Evolutionary conservation across 1,139 yeast genomes (phyloP).

Genomic region (Suhomyces kunorum): DNA sequence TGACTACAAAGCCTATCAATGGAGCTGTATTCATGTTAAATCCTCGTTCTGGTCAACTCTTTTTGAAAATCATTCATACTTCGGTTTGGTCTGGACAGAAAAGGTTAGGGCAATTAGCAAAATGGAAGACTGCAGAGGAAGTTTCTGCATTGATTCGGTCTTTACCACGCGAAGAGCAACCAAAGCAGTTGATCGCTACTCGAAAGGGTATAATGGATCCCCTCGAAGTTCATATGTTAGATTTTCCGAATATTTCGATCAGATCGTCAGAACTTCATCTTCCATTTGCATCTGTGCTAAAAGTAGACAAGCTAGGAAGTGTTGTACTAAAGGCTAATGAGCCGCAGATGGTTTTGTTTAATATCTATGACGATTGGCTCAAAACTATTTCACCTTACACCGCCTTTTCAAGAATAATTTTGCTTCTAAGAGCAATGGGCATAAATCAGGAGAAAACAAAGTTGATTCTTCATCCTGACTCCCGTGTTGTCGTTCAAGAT

Average conservation of each 20-base stretch:
- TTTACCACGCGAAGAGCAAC: conserved; percentile 90
- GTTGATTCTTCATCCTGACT: conserved; percentile 73
- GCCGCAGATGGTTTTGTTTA: conserved; percentile 89
- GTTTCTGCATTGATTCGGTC: conserved; percentile 90
- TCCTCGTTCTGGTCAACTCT: conserved; percentile 87
- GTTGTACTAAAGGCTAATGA: conserved; percentile 84
- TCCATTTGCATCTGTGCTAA: conserved; percentile 87
- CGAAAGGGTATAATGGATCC: conserved; percentile 94
- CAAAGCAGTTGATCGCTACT: conserved; percentile 86
- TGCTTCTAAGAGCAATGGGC: conserved; percentile 77
- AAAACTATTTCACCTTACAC: conserved; percentile 81
- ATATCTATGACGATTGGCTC: conserved; percentile 94
- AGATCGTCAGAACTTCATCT: conserved; percentile 86
- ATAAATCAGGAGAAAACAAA: conserved; percentile 78
- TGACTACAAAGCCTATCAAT: conserved; percentile 89
- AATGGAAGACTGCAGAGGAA: conserved; percentile 99
- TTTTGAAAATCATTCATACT: conserved; percentile 85
- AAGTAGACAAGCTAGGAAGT: conserved; percentile 77
- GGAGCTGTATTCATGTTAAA: conserved; percentile 90
- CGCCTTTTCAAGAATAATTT: conserved; percentile 84
- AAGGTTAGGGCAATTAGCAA: conserved; percentile 88
- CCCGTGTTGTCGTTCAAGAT: conserved; percentile 64
- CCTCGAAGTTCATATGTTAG: conserved; percentile 93
- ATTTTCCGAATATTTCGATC: conserved; percentile 88
- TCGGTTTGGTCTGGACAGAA: conserved; percentile 98